A percentile compares a stretch with the other conserved stretches of the same genome.
Evolutionary conservation across 495 filamentous ascomycete species (phyloP).

Genomic region (Penicillium soppii): DNA sequence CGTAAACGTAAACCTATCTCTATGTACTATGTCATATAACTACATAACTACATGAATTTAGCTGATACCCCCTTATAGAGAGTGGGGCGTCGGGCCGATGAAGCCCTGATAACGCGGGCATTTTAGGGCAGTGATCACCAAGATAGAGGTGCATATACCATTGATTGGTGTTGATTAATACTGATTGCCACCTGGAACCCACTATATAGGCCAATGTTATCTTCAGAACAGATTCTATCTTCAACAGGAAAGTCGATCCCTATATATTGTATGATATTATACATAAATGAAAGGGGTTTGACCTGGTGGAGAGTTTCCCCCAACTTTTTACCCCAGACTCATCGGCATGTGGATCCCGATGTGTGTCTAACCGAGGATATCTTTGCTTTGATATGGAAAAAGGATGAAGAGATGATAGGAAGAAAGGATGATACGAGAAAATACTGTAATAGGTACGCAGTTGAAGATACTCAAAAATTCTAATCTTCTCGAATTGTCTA

Average conservation of each 20-base stretch:
- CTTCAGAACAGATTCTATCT: neutral
- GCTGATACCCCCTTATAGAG: neutral
- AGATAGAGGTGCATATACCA: neutral
- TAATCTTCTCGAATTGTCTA: too few relatives aligned
- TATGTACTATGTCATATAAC: too few relatives aligned
- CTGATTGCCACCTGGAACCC: neutral
- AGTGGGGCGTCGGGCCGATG: constrained; percentile 16
- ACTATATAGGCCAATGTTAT: neutral
- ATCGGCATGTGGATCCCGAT: constrained; percentile 28
- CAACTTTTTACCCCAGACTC: constrained; percentile 17
- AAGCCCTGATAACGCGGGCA: constrained; percentile 7
- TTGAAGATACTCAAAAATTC: too few relatives aligned
- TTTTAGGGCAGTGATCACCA: neutral
- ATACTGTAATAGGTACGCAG: neutral
- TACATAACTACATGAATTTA: too few relatives aligned
- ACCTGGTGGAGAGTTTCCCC: constrained; percentile 1
- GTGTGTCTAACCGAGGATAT: constrained; percentile 1
- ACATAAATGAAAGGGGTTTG: neutral
- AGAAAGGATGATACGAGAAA: constrained; percentile 9
- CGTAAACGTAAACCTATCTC: too few relatives aligned
- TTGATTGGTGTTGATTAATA: neutral
- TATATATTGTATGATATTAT: too few relatives aligned
- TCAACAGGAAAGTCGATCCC: constrained; percentile 4
- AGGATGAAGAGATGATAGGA: neutral
- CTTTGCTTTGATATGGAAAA: neutral